These are phyloP conservation scores for Ceratocystis eucalypticola DNA, from an alignment of 2,329 filamentous ascomycete species.

Conservation along the genomic window DNA sequence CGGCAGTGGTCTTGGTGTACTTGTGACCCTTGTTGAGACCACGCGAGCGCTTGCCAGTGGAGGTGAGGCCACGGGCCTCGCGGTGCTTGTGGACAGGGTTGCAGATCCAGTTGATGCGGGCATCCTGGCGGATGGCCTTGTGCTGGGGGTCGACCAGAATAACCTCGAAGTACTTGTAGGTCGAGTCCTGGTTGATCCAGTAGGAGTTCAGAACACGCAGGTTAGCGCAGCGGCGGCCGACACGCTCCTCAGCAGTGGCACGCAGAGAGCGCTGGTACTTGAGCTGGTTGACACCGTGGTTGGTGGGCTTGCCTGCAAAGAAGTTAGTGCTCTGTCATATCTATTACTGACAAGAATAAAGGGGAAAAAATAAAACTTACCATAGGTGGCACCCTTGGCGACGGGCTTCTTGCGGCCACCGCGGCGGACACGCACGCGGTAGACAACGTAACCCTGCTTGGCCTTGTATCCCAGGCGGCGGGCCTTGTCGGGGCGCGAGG, in stretches of 20 bases:
- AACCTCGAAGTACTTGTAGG: conserved; percentile 99
- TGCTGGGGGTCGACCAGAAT: conserved; percentile 99
- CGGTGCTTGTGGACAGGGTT: conserved; percentile 99
- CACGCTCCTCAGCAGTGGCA: conserved; percentile 98
- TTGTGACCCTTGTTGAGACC: conserved; percentile 98
- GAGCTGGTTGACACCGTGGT: conserved; percentile 99
- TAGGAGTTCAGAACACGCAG: conserved; percentile 99
- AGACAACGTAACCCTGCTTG: conserved; percentile 99
- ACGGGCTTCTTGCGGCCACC: conserved; percentile 97
- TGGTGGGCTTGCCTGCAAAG: conserved; percentile 89
- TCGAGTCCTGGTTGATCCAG: conserved; percentile 99
- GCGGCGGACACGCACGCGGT: conserved; percentile 95
- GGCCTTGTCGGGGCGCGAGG: conserved; percentile 98
- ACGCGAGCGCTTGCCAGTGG: conserved; percentile 98
- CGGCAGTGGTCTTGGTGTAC: conserved; percentile 96
- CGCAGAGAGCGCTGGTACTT: conserved; percentile 99
- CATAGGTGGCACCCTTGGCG: conserved; percentile 96
- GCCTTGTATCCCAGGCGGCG: conserved; percentile 99
- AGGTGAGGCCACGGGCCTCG: conserved; percentile 90
- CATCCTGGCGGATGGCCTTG: conserved; percentile 98
- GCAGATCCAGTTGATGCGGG: conserved; percentile 99
- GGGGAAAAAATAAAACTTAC: conserved; percentile 40
- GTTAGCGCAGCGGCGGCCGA: conserved; percentile 97
- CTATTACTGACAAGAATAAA: not conserved
- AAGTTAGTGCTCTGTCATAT: conserved; percentile 21